These are phyloP conservation scores for Monosporascus sp. DNA, from an alignment of 2,329 filamentous ascomycete species.

Conservation along the genomic window DNA sequence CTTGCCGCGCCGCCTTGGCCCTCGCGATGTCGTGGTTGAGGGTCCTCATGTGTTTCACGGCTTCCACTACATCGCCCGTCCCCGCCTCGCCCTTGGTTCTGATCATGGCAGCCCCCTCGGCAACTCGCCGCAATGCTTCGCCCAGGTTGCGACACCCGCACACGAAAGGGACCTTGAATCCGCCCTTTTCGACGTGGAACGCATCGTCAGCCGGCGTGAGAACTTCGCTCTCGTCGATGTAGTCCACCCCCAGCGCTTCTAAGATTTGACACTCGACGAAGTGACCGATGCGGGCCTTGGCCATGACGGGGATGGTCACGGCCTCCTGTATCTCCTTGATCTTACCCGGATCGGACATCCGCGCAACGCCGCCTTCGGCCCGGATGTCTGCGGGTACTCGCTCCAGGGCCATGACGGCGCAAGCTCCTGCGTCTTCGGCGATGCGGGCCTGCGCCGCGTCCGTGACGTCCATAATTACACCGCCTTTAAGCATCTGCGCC, in stretches of 20 bases:
- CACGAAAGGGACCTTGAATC: slow-evolving; percentile 83
- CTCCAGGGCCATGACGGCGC: slow-evolving; percentile 97
- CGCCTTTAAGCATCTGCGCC: slow-evolving; percentile 97
- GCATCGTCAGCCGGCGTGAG: slow-evolving; percentile 88
- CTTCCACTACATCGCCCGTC: slow-evolving; percentile 94
- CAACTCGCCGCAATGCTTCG: slow-evolving; percentile 85
- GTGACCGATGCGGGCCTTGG: slow-evolving; percentile 95
- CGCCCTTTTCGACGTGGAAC: slow-evolving; percentile 86
- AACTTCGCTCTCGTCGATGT: slow-evolving; percentile 97
- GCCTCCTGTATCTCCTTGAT: slow-evolving; percentile 93
- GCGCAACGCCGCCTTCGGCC: slow-evolving; percentile 83
- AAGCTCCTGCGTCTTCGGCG: slow-evolving; percentile 92
- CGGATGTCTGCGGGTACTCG: slow-evolving; percentile 96
- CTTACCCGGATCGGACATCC: slow-evolving; percentile 93
- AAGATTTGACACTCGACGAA: slow-evolving; percentile 99
- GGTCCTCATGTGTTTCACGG: slow-evolving; percentile 91
- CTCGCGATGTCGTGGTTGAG: slow-evolving; percentile 77
- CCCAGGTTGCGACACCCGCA: slow-evolving; percentile 93
- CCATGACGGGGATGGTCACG: slow-evolving; percentile 98
- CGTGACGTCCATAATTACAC: slow-evolving; percentile 99
- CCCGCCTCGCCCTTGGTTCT: slow-evolving; percentile 97
- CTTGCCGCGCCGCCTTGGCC: slow-evolving; percentile 67
- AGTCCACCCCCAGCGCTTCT: slow-evolving; percentile 90
- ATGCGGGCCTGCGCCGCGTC: slow-evolving; percentile 92
- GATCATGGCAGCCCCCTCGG: slow-evolving; percentile 97